phyloP scores from a whole-genome alignment of 768 basidiomycete species.

The Paxillus involutus region DNA sequence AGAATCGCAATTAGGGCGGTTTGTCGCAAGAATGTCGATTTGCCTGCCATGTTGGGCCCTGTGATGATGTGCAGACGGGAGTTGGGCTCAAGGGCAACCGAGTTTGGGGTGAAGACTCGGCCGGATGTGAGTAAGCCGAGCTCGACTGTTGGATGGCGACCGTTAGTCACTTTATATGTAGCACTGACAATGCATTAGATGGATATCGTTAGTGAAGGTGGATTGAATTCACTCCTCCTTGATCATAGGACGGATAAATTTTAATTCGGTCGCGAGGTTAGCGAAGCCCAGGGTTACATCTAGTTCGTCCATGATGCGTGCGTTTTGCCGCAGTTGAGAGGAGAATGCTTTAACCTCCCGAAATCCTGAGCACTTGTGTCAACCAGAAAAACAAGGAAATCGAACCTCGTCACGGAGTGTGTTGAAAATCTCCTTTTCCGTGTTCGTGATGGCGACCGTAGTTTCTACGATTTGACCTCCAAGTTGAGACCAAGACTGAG shows the following conservation, averaged over 20 bases:
- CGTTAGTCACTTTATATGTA: slow-evolving; percentile 68
- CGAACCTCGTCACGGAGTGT: slow-evolving; percentile 63
- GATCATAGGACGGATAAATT: slow-evolving; percentile 70
- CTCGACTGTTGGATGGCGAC: slow-evolving; percentile 93
- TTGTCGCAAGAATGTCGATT: slow-evolving; percentile 91
- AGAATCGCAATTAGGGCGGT: slow-evolving; percentile 87
- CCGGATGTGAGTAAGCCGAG: slow-evolving; percentile 73
- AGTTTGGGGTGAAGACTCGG: slow-evolving; percentile 84
- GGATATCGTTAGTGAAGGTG: neutral
- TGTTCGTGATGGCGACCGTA: slow-evolving; percentile 46
- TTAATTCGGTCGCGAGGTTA: slow-evolving; percentile 72
- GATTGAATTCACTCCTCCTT: slow-evolving; percentile 58
- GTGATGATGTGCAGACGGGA: slow-evolving; percentile 83
- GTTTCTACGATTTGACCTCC: slow-evolving; percentile 67
- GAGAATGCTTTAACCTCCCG: slow-evolving; percentile 62
- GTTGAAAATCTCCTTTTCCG: slow-evolving; percentile 77
- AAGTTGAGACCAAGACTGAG: slow-evolving; percentile 72
- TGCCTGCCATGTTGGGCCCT: slow-evolving; percentile 95
- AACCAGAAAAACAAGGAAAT: neutral
- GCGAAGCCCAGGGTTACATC: slow-evolving; percentile 86
- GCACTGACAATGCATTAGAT: slow-evolving; percentile 32
- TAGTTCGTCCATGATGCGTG: slow-evolving; percentile 80
- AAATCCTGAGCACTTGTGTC: slow-evolving; percentile 1
- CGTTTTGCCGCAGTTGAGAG: slow-evolving; percentile 64
- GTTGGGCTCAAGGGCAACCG: slow-evolving; percentile 55